A percentile compares a stretch with the other conserved stretches of the same genome.
Conservation (phyloP, 148 eudicot species). For the Cornus controversa region DNA sequence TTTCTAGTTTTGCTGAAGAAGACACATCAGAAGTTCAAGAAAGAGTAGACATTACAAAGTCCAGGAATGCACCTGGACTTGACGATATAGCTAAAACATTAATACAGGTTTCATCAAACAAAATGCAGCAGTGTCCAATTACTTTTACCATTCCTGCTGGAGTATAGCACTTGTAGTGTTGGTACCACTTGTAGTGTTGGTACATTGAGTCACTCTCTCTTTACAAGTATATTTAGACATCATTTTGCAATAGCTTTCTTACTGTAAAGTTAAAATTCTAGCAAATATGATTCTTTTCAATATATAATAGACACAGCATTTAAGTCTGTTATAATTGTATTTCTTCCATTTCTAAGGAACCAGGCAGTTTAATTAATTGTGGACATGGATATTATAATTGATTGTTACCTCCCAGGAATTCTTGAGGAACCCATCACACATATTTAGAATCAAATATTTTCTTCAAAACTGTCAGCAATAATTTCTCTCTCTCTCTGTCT, state of each 20-base stretch:
- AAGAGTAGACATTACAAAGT: conserved; percentile 3
- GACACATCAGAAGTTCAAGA: conserved; percentile 14
- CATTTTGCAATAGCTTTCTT: not conserved
- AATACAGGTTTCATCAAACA: conserved; percentile 12
- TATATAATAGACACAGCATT: not conserved
- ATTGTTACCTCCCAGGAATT: too few relatives aligned
- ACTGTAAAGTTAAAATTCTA: not conserved
- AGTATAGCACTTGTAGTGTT: conserved; percentile 13
- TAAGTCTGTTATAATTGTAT: not conserved
- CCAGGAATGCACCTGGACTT: conserved; percentile 5
- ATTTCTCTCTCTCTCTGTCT: too few relatives aligned
- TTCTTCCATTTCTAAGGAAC: too few relatives aligned
- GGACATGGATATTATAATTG: too few relatives aligned
- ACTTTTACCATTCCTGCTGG: conserved; percentile 31
- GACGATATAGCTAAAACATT: conserved; percentile 4
- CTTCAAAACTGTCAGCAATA: too few relatives aligned
- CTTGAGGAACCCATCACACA: too few relatives aligned
- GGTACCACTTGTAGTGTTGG: not conserved
- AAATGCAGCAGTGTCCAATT: conserved; percentile 16
- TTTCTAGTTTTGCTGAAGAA: conserved; percentile 21
- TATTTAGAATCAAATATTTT: too few relatives aligned
- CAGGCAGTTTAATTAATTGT: too few relatives aligned
- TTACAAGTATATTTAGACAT: not conserved
- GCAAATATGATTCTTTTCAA: not conserved
- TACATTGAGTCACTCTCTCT: too few relatives aligned